Evolutionary conservation across 2,329 filamentous ascomycete species (phyloP).

Genomic region (Colletotrichum tanaceti): DNA sequence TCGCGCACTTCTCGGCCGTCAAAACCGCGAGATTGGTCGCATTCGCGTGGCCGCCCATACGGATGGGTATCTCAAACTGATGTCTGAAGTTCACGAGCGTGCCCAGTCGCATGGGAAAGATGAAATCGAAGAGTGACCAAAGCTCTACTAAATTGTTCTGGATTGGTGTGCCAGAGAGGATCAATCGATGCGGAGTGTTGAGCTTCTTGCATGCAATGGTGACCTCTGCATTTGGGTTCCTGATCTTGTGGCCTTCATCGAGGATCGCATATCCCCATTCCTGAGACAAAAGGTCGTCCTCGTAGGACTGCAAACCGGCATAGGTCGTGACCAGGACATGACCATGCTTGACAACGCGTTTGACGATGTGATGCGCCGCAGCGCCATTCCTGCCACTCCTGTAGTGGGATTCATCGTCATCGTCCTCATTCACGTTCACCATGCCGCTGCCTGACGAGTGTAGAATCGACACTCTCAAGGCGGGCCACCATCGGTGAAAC

Average conservation of each 20-base stretch:
- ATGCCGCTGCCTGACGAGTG: slow-evolving; percentile 97
- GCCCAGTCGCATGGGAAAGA: slow-evolving; percentile 94
- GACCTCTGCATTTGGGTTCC: slow-evolving; percentile 94
- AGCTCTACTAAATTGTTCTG: slow-evolving; percentile 96
- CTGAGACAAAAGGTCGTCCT: slow-evolving; percentile 81
- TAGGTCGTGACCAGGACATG: slow-evolving; percentile 97
- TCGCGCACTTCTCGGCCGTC: slow-evolving; percentile 92
- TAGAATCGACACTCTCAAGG: slow-evolving; percentile 92
- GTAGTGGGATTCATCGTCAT: slow-evolving; percentile 56
- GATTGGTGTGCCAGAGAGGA: slow-evolving; percentile 95
- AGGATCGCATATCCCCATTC: slow-evolving; percentile 95
- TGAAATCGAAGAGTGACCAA: slow-evolving; percentile 98
- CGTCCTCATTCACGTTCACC: slow-evolving; percentile 79
- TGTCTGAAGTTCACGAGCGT: slow-evolving; percentile 90
- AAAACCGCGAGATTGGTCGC: slow-evolving; percentile 94
- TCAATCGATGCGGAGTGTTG: slow-evolving; percentile 88
- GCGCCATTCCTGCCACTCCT: slow-evolving; percentile 58
- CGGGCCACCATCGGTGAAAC: slow-evolving; percentile 99
- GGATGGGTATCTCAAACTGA: slow-evolving; percentile 94
- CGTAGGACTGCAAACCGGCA: slow-evolving; percentile 92
- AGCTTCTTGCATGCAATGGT: slow-evolving; percentile 96
- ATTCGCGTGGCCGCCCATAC: slow-evolving; percentile 92
- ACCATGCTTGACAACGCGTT: slow-evolving; percentile 83
- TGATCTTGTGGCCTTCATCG: slow-evolving; percentile 97
- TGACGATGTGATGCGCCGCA: slow-evolving; percentile 82